phyloP scores from a whole-genome alignment of 2,329 filamentous ascomycete species.

The Colletotrichum salicis region DNA sequence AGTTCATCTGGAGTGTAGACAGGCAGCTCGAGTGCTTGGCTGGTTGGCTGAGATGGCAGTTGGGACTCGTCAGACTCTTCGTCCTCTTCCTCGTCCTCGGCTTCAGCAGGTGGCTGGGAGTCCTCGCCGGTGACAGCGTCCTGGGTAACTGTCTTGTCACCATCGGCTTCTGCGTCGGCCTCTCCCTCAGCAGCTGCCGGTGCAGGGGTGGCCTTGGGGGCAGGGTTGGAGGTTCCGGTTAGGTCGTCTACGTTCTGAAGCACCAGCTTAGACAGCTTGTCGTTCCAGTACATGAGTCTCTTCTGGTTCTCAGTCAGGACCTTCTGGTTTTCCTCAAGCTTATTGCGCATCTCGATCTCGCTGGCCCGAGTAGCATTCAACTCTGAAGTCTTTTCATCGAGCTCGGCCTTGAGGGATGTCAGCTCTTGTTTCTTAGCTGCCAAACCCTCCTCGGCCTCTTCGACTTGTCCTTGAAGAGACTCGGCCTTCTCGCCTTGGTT shows the following conservation, averaged over 20 bases:
- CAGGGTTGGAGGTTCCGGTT: constrained; percentile 50
- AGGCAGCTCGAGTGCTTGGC: constrained; percentile 71
- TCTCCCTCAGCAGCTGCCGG: constrained; percentile 34
- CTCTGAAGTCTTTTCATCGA: constrained; percentile 86
- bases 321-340: constrained; percentile 96
- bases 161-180: constrained; percentile 36
- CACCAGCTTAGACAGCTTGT: constrained; percentile 85
- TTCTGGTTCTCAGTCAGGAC: constrained; percentile 86
- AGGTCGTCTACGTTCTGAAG: constrained; percentile 85
- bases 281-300: constrained; percentile 84
- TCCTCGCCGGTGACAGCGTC: constrained; percentile 21
- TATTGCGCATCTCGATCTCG: constrained; percentile 98
- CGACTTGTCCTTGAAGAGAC: constrained; percentile 76
- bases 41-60: constrained; percentile 33
- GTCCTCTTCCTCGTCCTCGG: constrained; percentile 43
- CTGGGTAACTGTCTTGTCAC: constrained; percentile 37
- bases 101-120: constrained; percentile 30
- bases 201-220: constrained; percentile 31
- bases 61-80: constrained; percentile 35
- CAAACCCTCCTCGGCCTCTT: constrained; percentile 84
- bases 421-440: constrained; percentile 84
- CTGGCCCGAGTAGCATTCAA: constrained; percentile 88
- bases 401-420: constrained; percentile 79
- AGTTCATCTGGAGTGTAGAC: constrained; percentile 80
- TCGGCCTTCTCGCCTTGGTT: constrained; percentile 81